These are phyloP conservation scores for Chrysoporthe puriensis DNA, from an alignment of 2,329 filamentous ascomycete species.

Conservation along the genomic window DNA sequence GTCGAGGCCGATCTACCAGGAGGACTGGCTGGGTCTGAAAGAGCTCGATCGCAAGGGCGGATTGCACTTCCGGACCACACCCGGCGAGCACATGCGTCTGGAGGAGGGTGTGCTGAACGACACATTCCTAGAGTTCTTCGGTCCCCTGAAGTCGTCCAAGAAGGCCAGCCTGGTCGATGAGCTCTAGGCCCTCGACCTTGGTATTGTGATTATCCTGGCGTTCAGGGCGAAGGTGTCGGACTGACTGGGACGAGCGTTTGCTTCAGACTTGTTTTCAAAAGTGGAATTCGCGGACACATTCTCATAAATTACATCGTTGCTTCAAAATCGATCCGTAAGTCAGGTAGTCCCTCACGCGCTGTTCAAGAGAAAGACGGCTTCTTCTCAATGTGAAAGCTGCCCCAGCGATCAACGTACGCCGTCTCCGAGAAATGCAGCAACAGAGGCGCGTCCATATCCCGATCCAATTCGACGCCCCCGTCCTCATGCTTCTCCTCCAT, in stretches of 20 bases:
- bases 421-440: background rate
- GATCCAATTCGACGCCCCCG: background rate
- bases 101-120: slow-evolving; percentile 66
- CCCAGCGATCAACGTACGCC: background rate
- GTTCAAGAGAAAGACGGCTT: background rate
- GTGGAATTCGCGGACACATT: too few relatives aligned
- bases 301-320: too few relatives aligned
- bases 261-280: background rate
- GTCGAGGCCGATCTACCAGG: slow-evolving; percentile 74
- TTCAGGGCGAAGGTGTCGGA: background rate
- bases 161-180: slow-evolving; percentile 23
- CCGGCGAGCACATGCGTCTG: slow-evolving; percentile 85
- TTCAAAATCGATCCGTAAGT: too few relatives aligned
- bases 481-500: slow-evolving; percentile 47
- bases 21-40: slow-evolving; percentile 92
- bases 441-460: background rate
- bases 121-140: slow-evolving; percentile 70
- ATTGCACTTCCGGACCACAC: slow-evolving; percentile 72
- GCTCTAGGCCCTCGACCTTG: slow-evolving; percentile 11
- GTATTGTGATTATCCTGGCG: background rate
- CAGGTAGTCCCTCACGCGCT: background rate
- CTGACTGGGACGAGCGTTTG: background rate
- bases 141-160: slow-evolving; percentile 48
- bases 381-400: background rate
- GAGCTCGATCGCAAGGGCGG: slow-evolving; percentile 77